Base-by-base conservation (phyloP, 164 flowering plant species). In the Macadamia tetraphylla region DNA sequence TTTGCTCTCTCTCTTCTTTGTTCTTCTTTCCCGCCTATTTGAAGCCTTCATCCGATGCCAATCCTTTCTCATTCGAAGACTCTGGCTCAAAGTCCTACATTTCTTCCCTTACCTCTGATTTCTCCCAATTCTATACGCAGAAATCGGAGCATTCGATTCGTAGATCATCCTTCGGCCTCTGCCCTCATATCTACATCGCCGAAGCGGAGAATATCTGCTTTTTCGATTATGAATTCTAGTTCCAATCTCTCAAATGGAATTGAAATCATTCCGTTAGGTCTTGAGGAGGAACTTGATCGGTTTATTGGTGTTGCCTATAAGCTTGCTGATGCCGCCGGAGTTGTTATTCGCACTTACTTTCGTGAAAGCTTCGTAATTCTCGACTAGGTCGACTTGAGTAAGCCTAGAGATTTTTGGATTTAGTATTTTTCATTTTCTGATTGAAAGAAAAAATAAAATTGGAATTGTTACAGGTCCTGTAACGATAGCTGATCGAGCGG, bases 271-370 rank as follows among this genome's bases (percentile, higher is more conserved):
- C 23, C 29, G 52, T 44, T 71, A 17, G 74, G 35, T 53, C 29
- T 65, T 13, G 74, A 71, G 1, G 75, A 57, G 7, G 70, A 73
- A 7, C n/a, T 78, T 12, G 87, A 87, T 60, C 67, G 69, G 13
- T 87, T 88, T 59, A 85, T 83, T 6, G 81, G 75, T 15, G 91
- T 92, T 11, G 98, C 79, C 12, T 88, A 86, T 70, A 69, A 62
- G 62, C 83, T 86, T 44, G 98, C 99, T 0, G 98, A 95, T 65
- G 97, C 93, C 17, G 85, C 99, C 31, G 99, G 97, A 0, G 90
- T 82, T 43, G 97, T 94, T 29, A 87, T 92, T 66, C 85, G 96
- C 40, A 74, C 70, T 61, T 95, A 89, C 70, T 95, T 95, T 61
- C 83, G 98, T 10, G 87, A 83, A 71, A 89, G 79, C 56, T 84